Evolutionary conservation across 768 basidiomycete genomes (phyloP).

Genomic region (Tephrocybe sp.): DNA sequence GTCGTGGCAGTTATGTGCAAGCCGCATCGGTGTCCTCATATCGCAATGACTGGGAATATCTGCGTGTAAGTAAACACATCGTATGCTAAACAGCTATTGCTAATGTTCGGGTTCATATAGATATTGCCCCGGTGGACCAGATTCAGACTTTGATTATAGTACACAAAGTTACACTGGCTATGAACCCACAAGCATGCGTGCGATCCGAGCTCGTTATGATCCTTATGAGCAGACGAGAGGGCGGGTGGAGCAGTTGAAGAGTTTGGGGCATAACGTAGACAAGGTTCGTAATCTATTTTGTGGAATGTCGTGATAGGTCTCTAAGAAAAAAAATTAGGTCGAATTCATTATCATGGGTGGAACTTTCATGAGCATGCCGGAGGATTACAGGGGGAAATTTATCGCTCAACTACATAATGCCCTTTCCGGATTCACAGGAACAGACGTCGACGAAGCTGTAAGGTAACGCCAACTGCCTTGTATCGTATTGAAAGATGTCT

Average conservation of each 20-base stretch:
- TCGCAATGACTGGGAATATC: constrained; percentile 99
- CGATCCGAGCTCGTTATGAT: constrained; percentile 91
- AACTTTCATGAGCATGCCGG: constrained; percentile 99
- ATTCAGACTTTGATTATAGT: constrained; percentile 99
- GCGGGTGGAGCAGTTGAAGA: constrained; percentile 92
- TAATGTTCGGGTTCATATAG: constrained; percentile 31
- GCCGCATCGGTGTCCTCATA: constrained; percentile 98
- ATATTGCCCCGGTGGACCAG: constrained; percentile 98
- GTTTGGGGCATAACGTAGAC: constrained; percentile 95
- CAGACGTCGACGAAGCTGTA: constrained; percentile 94
- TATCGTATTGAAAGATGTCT: not conserved
- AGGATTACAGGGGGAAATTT: constrained; percentile 91
- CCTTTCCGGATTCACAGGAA: constrained; percentile 89
- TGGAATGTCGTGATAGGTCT: not conserved
- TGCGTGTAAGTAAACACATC: constrained; percentile 70
- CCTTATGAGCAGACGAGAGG: constrained; percentile 97
- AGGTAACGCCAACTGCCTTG: constrained; percentile 37
- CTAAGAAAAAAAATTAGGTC: constrained; percentile 41
- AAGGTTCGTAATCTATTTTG: constrained; percentile 53
- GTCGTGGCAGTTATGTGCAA: constrained; percentile 99
- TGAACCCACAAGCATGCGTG: constrained; percentile 98
- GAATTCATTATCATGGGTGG: constrained; percentile 98
- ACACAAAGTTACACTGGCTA: constrained; percentile 96
- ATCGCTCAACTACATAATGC: constrained; percentile 97
- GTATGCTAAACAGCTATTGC: not conserved